Evolutionary conservation across 2,329 filamentous ascomycete species (phyloP), one percentile per base, ranked within the genome.

Genomic region (Penicillium hordei): DNA sequence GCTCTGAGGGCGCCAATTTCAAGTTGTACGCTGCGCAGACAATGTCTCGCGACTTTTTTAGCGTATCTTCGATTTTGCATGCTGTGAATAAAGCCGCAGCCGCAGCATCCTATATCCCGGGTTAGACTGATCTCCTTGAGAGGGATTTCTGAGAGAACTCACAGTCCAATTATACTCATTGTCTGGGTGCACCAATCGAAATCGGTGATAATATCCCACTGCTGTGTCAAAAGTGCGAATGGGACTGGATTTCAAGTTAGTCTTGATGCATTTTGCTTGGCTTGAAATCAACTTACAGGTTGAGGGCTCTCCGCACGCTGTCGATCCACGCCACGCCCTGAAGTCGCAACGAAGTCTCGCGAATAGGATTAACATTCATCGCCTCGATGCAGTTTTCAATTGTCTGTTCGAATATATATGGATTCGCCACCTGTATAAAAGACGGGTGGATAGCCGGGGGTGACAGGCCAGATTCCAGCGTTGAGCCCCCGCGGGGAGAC

Each of bases 61-160:
- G 84, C 0, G 94, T 99, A 74, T 99, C 94, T 75, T 99, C 94
- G 45, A 95, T 92, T 78, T 99, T 99, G 81, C 93, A 97, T 2
- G 93, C 93, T 3, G 93, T 90, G 70, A 97, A 93, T 9, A 99
- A 80, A 25, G 91, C 89, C 1, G 94, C 91, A 7, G 94, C 85
- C 0, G 93, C 91, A 1, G 91, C 93, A 72, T 97, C 93, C 74
- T 91, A 76, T 63, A 34, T 31, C 40, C 9, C n/a, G 27, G 31
- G 25, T 60, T 34, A 65, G 56, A 49, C 17, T 48, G 33, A 27
- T 34, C 8, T 19, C 23, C 40, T n/a, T 19, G 49, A 31, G 49
- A 27, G 23, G 21, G 7, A 49, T 21, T 53, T 25, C 19, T 50
- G 12, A 58, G 45, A 13, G 38, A 49, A 71, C 75, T 60, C 71